Conservation (phyloP, 1,284 basidiomycete species). For the Termitomyces sp. region DNA sequence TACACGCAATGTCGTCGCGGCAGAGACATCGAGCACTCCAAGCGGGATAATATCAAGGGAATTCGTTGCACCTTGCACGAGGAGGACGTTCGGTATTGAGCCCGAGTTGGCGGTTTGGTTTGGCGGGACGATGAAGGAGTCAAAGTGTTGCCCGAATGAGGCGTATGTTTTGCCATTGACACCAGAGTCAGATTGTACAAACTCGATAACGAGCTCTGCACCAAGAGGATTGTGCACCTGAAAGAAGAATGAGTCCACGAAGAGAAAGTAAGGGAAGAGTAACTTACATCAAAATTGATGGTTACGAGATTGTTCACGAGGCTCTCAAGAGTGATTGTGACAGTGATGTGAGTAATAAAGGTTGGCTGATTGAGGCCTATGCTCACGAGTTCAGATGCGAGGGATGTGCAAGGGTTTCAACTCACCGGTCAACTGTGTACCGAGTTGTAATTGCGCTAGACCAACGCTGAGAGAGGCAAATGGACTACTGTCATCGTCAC, state of each 20-base stretch:
- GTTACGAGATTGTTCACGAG: constrained; percentile 47
- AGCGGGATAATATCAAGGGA: constrained; percentile 53
- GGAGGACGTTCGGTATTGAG: constrained; percentile 46
- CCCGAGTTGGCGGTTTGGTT: constrained; percentile 54
- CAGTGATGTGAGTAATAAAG: constrained; percentile 44
- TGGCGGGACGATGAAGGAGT: constrained; percentile 50
- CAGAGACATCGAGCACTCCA: constrained; percentile 46
- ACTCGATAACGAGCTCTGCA: constrained; percentile 48
- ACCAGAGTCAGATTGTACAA: constrained; percentile 51
- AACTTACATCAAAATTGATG: constrained; percentile 50
- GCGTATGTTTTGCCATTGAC: constrained; percentile 51
- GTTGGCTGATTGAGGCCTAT: constrained; percentile 33
- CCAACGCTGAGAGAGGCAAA: constrained; percentile 58
- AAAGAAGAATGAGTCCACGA: neutral
- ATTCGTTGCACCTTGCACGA: constrained; percentile 49
- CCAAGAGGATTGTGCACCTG: constrained; percentile 56
- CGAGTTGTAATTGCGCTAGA: constrained; percentile 50
- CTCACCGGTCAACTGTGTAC: constrained; percentile 42
- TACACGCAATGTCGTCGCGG: constrained; percentile 44
- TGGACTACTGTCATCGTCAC: constrained; percentile 56
- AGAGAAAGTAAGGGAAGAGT: neutral
- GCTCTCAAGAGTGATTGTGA: constrained; percentile 44
- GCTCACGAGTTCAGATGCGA: neutral
- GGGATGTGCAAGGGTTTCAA: neutral
- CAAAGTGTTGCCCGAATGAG: constrained; percentile 50